Evolutionary conservation across 495 filamentous ascomycete genomes (phyloP).

Genomic region (Articulospora tetracladia): DNA sequence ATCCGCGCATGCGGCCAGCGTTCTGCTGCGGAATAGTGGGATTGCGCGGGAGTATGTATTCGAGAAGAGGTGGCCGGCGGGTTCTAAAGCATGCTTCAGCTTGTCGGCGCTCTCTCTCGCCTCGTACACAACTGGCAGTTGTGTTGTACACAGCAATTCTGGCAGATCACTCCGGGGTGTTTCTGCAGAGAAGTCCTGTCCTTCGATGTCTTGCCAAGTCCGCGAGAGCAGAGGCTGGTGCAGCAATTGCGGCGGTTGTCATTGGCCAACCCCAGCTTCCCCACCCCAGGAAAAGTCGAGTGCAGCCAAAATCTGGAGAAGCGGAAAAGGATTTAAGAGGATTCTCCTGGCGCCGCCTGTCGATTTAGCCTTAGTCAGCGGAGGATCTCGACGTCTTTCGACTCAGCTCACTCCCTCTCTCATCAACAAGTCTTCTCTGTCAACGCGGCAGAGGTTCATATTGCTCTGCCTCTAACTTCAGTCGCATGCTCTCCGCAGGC

Average conservation of each 20-base stretch:
- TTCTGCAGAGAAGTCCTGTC: background rate
- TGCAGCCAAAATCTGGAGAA: conserved; percentile 5
- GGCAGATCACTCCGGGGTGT: background rate
- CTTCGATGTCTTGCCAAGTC: background rate
- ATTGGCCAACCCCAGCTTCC: conserved; percentile 1
- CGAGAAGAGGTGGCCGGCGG: too few species aligned
- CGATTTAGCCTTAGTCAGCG: background rate
- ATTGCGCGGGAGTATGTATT: too few species aligned
- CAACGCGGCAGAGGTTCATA: too few species aligned
- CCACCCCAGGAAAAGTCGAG: conserved; percentile 5
- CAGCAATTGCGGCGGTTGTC: background rate
- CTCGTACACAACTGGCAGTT: background rate
- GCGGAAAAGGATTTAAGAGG: background rate
- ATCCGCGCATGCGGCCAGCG: conserved; percentile 5
- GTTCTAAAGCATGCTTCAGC: background rate
- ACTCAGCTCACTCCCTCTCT: too few species aligned
- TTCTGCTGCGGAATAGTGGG: background rate
- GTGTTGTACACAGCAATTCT: background rate
- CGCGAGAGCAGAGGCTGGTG: background rate
- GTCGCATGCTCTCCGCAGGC: too few species aligned
- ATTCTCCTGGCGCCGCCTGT: background rate
- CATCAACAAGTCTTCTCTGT: too few species aligned
- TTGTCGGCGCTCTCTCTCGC: background rate
- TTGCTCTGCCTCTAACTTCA: too few species aligned
- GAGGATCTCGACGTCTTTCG: too few species aligned